Evolutionary conservation across 164 flowering plant species (phyloP).

Genomic region (Houttuynia cordata): DNA sequence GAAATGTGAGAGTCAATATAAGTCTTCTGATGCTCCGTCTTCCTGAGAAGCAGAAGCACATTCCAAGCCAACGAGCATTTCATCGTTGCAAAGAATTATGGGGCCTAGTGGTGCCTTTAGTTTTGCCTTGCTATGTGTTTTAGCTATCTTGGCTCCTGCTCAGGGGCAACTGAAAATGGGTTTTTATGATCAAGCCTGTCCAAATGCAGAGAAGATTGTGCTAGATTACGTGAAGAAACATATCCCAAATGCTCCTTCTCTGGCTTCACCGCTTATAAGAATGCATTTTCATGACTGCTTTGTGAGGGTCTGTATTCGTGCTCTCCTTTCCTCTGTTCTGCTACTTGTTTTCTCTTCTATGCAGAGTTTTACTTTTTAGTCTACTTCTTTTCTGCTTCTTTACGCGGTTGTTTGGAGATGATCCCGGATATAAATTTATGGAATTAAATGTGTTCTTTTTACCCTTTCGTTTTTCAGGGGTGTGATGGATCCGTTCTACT

Average conservation of each 20-base stretch:
- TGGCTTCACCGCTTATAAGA: conserved; percentile 57
- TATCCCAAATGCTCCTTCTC: conserved; percentile 51
- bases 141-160: conserved; percentile 20
- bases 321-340: background rate
- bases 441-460: too few relatives aligned
- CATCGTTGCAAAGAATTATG: too few relatives aligned
- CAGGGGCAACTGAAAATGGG: conserved; percentile 37
- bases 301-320: conserved; percentile 57
- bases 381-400: too few relatives aligned
- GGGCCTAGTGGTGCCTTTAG: too few relatives aligned
- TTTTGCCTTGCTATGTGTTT: conserved; percentile 10
- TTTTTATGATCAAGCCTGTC: conserved; percentile 58
- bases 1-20: too few relatives aligned
- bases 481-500: conserved; percentile 87
- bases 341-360: background rate
- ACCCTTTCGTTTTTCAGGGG: conserved; percentile 35
- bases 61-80: too few relatives aligned
- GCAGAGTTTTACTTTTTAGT: too few relatives aligned
- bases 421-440: too few relatives aligned
- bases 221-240: conserved; percentile 41
- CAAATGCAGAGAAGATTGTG: conserved; percentile 65
- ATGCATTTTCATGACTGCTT: conserved; percentile 93
- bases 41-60: too few relatives aligned
- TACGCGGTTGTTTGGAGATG: too few relatives aligned
- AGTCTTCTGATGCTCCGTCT: too few relatives aligned